Conservation (phyloP, 2,329 filamentous ascomycete species). For the Ceratocystis huliohia region DNA sequence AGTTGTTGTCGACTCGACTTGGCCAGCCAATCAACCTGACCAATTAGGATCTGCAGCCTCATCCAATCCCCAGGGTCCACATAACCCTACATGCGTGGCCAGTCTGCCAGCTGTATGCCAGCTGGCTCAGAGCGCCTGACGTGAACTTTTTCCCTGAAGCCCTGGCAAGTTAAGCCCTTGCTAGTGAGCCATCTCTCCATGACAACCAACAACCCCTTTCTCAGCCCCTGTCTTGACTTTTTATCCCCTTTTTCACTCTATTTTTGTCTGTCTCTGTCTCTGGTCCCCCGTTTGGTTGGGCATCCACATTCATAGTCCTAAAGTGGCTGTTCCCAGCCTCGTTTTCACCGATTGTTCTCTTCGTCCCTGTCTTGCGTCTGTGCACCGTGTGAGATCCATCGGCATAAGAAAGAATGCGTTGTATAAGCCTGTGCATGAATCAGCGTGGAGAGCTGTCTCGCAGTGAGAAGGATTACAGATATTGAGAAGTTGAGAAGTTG, state of each 20-base stretch:
- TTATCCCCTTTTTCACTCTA: neutral
- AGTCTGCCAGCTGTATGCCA: neutral
- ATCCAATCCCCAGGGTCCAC: neutral
- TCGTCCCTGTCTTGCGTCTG: neutral
- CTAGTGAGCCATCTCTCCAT: constrained; percentile 8
- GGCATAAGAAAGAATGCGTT: neutral
- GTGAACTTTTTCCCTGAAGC: neutral
- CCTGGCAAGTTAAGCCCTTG: neutral
- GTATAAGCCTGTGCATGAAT: constrained; percentile 5
- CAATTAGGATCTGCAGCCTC: constrained; percentile 8
- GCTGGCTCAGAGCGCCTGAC: neutral
- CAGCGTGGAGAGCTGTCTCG: neutral
- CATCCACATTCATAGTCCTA: neutral
- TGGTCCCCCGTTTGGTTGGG: neutral
- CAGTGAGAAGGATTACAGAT: neutral
- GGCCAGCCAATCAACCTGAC: neutral
- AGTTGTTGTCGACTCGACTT: no score
- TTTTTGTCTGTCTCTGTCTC: neutral
- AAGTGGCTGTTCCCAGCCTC: constrained; percentile 2
- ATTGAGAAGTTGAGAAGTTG: neutral
- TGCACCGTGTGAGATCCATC: neutral
- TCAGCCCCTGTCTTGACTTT: neutral
- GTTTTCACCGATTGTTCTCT: constrained; percentile 13
- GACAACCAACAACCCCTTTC: constrained; percentile 6
- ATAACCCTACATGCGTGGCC: neutral